Evolutionary conservation across 306 rosid genomes (phyloP), one percentile per base, ranked within the genome.

Genomic region (Acmispon strigosus): DNA sequence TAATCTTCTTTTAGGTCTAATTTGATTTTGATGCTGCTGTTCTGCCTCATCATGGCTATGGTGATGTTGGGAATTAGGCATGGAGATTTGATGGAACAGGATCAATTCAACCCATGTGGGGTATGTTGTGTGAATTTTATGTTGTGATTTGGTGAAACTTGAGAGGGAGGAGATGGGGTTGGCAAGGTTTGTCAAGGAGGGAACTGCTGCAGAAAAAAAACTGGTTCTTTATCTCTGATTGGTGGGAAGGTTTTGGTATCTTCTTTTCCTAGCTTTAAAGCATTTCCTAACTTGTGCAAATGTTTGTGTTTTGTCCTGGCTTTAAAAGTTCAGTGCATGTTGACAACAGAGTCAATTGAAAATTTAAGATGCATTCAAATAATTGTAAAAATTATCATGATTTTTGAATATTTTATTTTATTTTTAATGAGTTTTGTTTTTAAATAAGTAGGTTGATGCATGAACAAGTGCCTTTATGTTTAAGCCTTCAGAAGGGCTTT

Each of bases 231-330:
- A 9, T 66, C 66, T 79, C 75, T 60, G 61, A 71, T 71, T 83
- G 85, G 81, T 78, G 84, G 80, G 76, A 77, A 87, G 92, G 97
- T 86, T 87, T 94, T 81, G 96, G 98, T 81, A 94, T 94, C 98
- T 92, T 80, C 93, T 69, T 90, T 90, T 85, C 96, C 86, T 82
- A 3, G 10, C 68, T 66, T 64, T 52, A 78, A 88, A 82, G 96
- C 84, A 70, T 87, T 36, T 74, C 53, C 9, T 6, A 7, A 13
- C 8, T 45, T 32, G 11, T 24, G 56, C 50, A 7, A 1, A 12
- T 39, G 8, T 8, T 39, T 39, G 2, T 39, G 11, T 9, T 39
- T 39, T 39, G 43, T 39, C 12, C 11, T 39, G 11, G 3, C 43
- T 39, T 39, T 39, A 8, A 4, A 39, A 39, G 43, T 39, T 7